Base-by-base conservation (phyloP, 768 basidiomycete species). In the Boletus tylopilopsis region DNA sequence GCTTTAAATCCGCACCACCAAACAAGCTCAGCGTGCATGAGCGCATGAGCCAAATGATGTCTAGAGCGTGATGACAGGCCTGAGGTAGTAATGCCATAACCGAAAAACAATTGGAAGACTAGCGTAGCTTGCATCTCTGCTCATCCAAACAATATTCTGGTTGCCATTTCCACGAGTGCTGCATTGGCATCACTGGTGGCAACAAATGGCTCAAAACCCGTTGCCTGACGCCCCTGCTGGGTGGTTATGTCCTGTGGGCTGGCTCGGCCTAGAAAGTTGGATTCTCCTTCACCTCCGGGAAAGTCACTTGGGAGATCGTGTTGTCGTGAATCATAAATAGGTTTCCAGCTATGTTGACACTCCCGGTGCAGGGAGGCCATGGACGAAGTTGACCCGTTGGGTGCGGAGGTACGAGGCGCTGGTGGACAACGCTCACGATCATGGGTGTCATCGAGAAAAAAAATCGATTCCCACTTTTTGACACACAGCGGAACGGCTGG, bases 351-450 rank as follows among this genome's bases (percentile, higher is more conserved):
- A 10, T 16, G 22, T 18, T 34, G 5, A 15, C 13, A 63, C 61
- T 67, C 72, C 78, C 78, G 77, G 78, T 30, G 78, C 62, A 18
- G 80, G 79, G 18, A 78, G 62, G 9, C 80, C 80, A 8, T 60
- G 59, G 4, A 71, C 30, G 47, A 80, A 81, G 38, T 74, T 72
- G n/a, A 43, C 58, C 15, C 75, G 70, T 56, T 81, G 79, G 39
- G 70, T 70, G n/a, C 72, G 73, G 15, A 81, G 71, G 47, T 79
- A 81, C 29, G 60, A 60, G 8, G 72, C 77, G 33, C 79, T 80
- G 50, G 29, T 43, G 21, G 41, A 45, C 12, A 35, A 27, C 10
- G 23, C 36, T 50, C 12, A 39, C 12, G 4, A 34, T 16, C 19
- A 40, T 10, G 12, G 4, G 24, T n/a, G 21, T 30, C 0, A 40